Percentiles rank a stretch among this genome's conserved stretches.
These are phyloP conservation scores for Parachaetomium inaequale DNA, from an alignment of 495 filamentous ascomycete genomes.

Conservation along the genomic window DNA sequence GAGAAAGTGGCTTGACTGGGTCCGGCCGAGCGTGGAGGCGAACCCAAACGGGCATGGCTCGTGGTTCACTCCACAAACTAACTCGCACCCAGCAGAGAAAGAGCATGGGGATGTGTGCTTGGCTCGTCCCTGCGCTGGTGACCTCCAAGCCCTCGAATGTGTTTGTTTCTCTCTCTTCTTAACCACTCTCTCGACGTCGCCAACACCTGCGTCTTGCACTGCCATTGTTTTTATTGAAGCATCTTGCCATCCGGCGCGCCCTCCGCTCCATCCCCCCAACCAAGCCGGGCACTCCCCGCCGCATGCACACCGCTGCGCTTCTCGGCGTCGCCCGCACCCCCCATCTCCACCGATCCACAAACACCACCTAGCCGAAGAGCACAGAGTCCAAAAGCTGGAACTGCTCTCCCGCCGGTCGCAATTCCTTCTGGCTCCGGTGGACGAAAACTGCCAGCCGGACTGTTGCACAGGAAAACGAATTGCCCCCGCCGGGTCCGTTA, in stretches of 20 bases:
- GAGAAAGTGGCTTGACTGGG: conserved; percentile 4
- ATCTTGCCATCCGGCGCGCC: neutral
- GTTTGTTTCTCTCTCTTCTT: neutral
- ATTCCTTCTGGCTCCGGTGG: neutral
- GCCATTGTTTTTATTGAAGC: neutral
- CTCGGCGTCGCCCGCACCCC: neutral
- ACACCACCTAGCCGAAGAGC: neutral
- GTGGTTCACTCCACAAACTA: neutral
- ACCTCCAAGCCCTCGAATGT: neutral
- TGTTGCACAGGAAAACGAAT: conserved; percentile 9
- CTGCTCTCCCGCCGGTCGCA: neutral
- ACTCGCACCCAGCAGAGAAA: neutral
- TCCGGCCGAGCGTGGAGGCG: neutral
- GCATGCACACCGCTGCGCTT: conserved; percentile 10
- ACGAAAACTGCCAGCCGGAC: conserved; percentile 1
- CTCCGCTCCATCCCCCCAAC: too few relatives aligned
- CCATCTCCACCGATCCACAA: conserved; percentile 15
- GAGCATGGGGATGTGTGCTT: conserved; percentile 8
- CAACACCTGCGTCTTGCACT: neutral
- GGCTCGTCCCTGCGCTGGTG: neutral
- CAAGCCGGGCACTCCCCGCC: conserved; percentile 7
- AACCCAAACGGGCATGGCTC: conserved; percentile 1
- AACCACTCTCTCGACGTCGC: neutral
- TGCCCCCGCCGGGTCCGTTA: neutral
- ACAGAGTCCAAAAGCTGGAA: conserved; percentile 6